Conservation (phyloP, 148 eudicot species). For the Heliamphora exappendiculata region DNA sequence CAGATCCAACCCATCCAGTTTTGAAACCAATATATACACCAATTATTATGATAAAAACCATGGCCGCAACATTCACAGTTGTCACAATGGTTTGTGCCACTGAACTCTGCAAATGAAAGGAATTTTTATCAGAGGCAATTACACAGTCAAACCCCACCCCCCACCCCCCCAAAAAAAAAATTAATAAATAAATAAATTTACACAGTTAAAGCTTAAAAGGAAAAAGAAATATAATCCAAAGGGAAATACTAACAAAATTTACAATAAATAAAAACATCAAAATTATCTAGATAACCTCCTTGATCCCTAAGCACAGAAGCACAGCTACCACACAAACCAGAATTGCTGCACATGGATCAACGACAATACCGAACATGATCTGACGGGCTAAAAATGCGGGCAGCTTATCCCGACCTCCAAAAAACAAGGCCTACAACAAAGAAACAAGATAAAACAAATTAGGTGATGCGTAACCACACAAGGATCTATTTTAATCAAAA, state of each 20-base stretch:
- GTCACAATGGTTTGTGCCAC: conserved; percentile 70
- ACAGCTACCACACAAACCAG: conserved; percentile 62
- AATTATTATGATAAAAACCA: conserved; percentile 64
- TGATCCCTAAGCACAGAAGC: conserved; percentile 84
- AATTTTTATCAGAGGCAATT: background rate
- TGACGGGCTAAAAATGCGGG: conserved; percentile 75
- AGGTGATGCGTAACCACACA: background rate
- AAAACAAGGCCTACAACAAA: conserved; percentile 60
- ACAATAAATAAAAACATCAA: background rate
- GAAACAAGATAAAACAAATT: background rate
- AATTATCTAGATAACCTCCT: conserved; percentile 54
- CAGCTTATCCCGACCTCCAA: conserved; percentile 66
- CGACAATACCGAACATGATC: conserved; percentile 48
- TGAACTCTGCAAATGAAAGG: conserved; percentile 37
- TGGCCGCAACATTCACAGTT: conserved; percentile 64
- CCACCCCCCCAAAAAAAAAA: no score
- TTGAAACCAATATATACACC: conserved; percentile 81
- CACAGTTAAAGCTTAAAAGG: background rate
- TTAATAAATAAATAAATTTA: no score
- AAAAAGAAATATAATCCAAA: background rate
- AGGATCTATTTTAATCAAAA: no score
- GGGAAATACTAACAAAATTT: background rate
- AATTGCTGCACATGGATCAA: conserved; percentile 92
- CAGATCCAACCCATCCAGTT: conserved; percentile 84
- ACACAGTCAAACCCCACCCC: no score